Base-by-base conservation (phyloP, 352 stramenopile species). In the Pythium folliculosum region DNA sequence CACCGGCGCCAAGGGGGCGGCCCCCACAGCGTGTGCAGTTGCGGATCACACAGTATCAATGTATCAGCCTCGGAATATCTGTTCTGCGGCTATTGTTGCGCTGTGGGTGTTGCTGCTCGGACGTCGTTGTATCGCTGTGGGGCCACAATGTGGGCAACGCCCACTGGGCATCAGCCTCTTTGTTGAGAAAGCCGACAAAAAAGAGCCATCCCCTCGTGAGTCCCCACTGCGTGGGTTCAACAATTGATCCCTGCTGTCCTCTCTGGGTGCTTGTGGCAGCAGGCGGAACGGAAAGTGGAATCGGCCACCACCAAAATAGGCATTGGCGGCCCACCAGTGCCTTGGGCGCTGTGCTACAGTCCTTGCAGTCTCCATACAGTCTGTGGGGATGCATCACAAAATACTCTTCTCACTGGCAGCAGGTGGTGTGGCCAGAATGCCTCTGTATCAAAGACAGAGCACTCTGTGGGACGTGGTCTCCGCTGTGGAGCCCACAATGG, bases 211-310 rank as follows among this genome's bases (percentile, higher is more conserved):
- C 3, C 12, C 43, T 49, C 43, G 8, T 49, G 43, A 49, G 43
- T 49, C 43, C 43, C 43, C 43, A 49, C 43, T 49, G 43, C 43
- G 43, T 49, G 43, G 43, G 43, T 19, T 49, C 43, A 49, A 48
- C 32, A 37, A 40, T 49, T 10, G 43, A 23, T 49, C 43, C 16
- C 43, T 3, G 8, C 43, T 49, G 9, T 49, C 40, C 43, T 49
- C 43, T 49, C 2, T 13, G n/a, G 40, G 35, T 49, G 43, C 2
- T 49, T 49, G 43, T 10, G 43, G 12, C 16, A 49, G 43, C 43
- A 49, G 43, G 43, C 4, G 12, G 43, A 0, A 21, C 43, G 43
- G 43, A 22, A 49, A 49, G 43, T 13, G 16, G 2, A 1, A 19
- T 49, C 43, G 43, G 8, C 43, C 43, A 49, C 43, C 43, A 13